Conservation (phyloP, 306 rosid genomes). For the Cucurbita argyrosperma region DNA sequence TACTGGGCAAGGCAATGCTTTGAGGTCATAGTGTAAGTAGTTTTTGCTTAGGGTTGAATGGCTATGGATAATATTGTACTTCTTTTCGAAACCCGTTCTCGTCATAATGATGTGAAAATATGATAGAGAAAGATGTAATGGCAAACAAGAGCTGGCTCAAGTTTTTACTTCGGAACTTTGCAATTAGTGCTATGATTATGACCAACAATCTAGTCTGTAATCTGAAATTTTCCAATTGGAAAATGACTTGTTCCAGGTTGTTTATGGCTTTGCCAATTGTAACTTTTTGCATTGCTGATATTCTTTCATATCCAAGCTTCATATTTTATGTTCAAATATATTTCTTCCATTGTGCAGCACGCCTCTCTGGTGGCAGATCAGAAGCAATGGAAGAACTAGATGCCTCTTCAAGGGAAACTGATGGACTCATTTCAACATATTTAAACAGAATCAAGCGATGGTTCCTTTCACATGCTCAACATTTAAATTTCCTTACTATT, state of each 20-base stretch:
- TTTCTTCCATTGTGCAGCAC: conserved; percentile 34
- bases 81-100: not conserved
- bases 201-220: not conserved
- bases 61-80: not conserved
- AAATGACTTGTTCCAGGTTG: not conserved
- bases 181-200: not conserved
- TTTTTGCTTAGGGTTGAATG: not conserved
- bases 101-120: not conserved
- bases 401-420: conserved; percentile 33
- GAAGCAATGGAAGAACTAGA: conserved; percentile 65
- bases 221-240: not conserved
- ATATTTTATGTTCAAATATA: conserved; percentile 12
- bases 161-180: not conserved
- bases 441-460: conserved; percentile 50
- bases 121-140: not conserved
- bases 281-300: not conserved
- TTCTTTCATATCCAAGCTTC: not conserved
- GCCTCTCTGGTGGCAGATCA: conserved; percentile 47
- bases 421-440: conserved; percentile 34
- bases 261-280: not conserved
- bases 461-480: conserved; percentile 71
- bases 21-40: not conserved
- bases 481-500: conserved; percentile 67
- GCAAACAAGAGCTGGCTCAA: not conserved
- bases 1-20: not conserved